These are phyloP conservation scores for Globisporangium perplexum DNA, from an alignment of 352 stramenopile genomes.

Conservation along the genomic window DNA sequence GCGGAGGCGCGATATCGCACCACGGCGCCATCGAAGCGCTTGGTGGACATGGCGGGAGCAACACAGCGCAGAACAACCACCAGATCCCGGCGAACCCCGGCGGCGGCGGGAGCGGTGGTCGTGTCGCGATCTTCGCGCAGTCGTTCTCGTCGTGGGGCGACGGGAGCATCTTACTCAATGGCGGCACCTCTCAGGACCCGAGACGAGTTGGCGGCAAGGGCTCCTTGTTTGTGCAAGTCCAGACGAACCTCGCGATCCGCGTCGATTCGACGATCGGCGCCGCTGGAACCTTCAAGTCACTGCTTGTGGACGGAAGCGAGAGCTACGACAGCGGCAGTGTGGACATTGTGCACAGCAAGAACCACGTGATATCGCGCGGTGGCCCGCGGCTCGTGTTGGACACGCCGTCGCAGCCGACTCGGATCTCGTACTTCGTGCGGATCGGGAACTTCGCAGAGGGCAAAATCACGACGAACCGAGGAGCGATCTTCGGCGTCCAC, in stretches of 20 bases:
- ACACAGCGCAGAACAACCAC: conserved; percentile 12
- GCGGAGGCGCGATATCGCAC: conserved; percentile 43
- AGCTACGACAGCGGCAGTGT: conserved; percentile 15
- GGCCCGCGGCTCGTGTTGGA: conserved; percentile 41
- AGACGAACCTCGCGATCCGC: conserved; percentile 36
- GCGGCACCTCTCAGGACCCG: conserved; percentile 44
- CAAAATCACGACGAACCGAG: conserved; percentile 39
- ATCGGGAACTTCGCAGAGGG: conserved; percentile 40
- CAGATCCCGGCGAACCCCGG: conserved; percentile 14
- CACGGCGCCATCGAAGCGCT: conserved; percentile 69
- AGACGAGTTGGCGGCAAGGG: conserved; percentile 29
- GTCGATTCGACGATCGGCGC: conserved; percentile 65
- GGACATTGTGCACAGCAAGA: conserved; percentile 13
- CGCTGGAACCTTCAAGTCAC: conserved; percentile 60
- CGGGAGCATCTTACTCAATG: conserved; percentile 75
- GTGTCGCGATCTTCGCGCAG: conserved; percentile 88
- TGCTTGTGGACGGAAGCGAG: conserved; percentile 52
- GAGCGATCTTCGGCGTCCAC: conserved; percentile 60
- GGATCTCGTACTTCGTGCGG: conserved; percentile 77
- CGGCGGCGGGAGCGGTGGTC: conserved; percentile 84
- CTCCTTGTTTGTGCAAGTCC: conserved; percentile 34
- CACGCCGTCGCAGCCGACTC: conserved; percentile 26
- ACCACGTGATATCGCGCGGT: conserved; percentile 30
- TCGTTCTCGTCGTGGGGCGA: conserved; percentile 86
- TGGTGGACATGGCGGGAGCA: conserved; percentile 81